Percentiles rank a stretch among this genome's conserved stretches.
phyloP scores from a whole-genome alignment of 2,329 filamentous ascomycete species.

The Periconia sp. region DNA sequence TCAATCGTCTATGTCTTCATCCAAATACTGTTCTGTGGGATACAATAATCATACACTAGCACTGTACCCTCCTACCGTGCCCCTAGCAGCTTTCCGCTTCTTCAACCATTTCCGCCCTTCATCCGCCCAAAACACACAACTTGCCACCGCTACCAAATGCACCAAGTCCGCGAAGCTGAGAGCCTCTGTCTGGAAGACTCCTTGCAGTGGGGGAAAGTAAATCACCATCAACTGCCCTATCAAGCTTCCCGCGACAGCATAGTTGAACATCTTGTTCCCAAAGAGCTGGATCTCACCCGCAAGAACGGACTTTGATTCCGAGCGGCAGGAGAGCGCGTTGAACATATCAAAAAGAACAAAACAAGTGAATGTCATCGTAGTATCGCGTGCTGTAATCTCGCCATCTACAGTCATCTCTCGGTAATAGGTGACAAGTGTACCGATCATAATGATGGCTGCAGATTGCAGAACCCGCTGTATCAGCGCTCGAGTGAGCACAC shows the following conservation, averaged over 20 bases:
- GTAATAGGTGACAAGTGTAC: conserved; percentile 88
- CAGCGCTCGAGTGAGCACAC: conserved; percentile 83
- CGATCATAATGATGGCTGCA: conserved; percentile 85
- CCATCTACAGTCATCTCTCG: conserved; percentile 86
- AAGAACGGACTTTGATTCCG: conserved; percentile 85
- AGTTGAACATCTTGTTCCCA: conserved; percentile 93
- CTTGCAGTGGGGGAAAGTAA: conserved; percentile 90
- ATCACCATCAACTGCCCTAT: conserved; percentile 88
- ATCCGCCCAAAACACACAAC: conserved; percentile 92
- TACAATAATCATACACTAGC: conserved; percentile 38
- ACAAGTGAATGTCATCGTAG: conserved; percentile 98
- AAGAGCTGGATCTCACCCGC: conserved; percentile 81
- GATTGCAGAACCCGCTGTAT: conserved; percentile 85
- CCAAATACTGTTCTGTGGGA: background rate
- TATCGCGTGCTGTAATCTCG: conserved; percentile 86
- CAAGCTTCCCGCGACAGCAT: conserved; percentile 83
- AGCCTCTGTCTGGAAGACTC: conserved; percentile 94
- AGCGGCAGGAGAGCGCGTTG: conserved; percentile 91
- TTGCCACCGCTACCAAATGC: conserved; percentile 73
- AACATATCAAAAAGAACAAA: conserved; percentile 99
- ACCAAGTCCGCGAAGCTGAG: conserved; percentile 74
- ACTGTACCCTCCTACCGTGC: conserved; percentile 41
- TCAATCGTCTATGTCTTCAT: background rate
- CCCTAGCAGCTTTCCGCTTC: conserved; percentile 46
- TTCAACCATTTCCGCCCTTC: conserved; percentile 74